Conservation (phyloP, 257 asterid species). For the Solanum boliviense region DNA sequence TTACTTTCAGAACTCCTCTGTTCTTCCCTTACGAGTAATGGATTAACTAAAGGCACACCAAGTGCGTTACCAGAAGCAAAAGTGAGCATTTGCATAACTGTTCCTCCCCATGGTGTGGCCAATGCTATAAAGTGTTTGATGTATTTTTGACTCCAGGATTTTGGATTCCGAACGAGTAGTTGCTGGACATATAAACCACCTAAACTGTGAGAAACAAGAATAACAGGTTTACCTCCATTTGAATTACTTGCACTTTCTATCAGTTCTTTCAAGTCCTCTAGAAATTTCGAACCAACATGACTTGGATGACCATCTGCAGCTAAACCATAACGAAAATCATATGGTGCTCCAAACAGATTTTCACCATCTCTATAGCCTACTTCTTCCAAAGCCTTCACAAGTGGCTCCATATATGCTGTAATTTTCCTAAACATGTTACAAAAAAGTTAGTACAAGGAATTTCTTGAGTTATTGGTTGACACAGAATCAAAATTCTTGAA, state of each 20-base stretch:
- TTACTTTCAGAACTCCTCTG: constrained; percentile 69
- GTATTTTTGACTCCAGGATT: constrained; percentile 42
- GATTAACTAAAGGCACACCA: constrained; percentile 66
- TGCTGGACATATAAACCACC: constrained; percentile 63
- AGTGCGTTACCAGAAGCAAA: constrained; percentile 66
- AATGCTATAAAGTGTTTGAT: constrained; percentile 62
- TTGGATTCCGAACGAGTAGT: constrained; percentile 38
- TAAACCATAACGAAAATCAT: constrained; percentile 73
- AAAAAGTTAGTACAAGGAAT: not conserved
- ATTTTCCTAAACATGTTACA: constrained; percentile 13
- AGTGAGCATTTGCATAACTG: constrained; percentile 55
- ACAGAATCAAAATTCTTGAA: not conserved
- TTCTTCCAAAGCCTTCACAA: constrained; percentile 42
- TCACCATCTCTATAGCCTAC: constrained; percentile 49
- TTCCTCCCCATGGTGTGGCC: constrained; percentile 92
- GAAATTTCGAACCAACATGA: constrained; percentile 39
- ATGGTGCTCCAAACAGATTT: constrained; percentile 78
- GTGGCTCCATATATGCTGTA: constrained; percentile 68
- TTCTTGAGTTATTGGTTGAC: not conserved
- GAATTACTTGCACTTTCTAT: constrained; percentile 46
- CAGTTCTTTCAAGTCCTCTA: constrained; percentile 35
- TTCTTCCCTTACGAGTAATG: constrained; percentile 49
- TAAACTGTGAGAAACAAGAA: constrained; percentile 69
- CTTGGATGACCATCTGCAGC: constrained; percentile 62
- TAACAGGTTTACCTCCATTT: constrained; percentile 42